phyloP scores from a whole-genome alignment of 495 filamentous ascomycete genomes.

The Penicillium canescens region DNA sequence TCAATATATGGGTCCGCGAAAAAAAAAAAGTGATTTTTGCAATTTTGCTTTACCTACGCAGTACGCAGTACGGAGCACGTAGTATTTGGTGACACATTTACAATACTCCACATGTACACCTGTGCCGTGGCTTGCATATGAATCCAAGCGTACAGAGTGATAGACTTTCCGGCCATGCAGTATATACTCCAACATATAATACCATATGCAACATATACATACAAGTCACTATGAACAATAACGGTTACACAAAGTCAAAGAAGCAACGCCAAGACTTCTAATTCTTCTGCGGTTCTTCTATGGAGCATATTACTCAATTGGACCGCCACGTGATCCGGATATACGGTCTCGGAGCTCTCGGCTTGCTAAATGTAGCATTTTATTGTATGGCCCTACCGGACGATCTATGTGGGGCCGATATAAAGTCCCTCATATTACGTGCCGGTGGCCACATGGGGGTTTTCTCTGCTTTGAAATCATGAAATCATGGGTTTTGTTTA shows the following conservation, averaged over 20 bases:
- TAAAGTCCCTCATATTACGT: slow-evolving; percentile 3
- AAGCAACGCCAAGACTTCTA: neutral
- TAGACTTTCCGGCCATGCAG: too few relatives aligned
- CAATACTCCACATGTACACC: too few relatives aligned
- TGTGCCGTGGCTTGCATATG: slow-evolving; percentile 1
- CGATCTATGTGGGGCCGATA: slow-evolving; percentile 11
- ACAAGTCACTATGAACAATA: too few relatives aligned
- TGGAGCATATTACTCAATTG: slow-evolving; percentile 5
- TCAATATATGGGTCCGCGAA: neutral
- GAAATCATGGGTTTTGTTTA: too few relatives aligned
- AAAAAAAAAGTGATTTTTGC: neutral
- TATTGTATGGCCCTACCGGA: slow-evolving; percentile 3
- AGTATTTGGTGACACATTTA: too few relatives aligned
- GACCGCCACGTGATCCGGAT: slow-evolving; percentile 6
- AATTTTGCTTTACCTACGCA: neutral
- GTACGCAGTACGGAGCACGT: too few relatives aligned
- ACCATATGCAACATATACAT: too few relatives aligned
- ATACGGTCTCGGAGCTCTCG: slow-evolving; percentile 4
- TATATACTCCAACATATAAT: too few relatives aligned
- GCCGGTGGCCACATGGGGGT: neutral
- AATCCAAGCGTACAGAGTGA: too few relatives aligned
- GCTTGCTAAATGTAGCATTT: neutral
- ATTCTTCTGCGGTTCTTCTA: neutral
- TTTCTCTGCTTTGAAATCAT: too few relatives aligned
- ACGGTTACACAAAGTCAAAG: neutral